These are phyloP conservation scores for Scortechinia acanthostroma DNA, from an alignment of 2,329 filamentous ascomycete genomes.

Conservation along the genomic window DNA sequence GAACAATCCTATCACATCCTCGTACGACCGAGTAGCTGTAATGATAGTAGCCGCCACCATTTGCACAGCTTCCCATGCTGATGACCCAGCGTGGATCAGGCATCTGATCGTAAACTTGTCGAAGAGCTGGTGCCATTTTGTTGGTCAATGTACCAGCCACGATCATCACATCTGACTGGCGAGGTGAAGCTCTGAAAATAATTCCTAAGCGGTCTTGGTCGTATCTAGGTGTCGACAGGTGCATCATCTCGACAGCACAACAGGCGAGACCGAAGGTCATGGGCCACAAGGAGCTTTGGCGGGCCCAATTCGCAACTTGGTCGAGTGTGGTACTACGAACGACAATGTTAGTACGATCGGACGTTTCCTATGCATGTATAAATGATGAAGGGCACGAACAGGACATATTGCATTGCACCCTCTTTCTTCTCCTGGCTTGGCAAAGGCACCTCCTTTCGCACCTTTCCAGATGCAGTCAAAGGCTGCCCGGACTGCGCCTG, in stretches of 20 bases:
- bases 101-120: conserved; percentile 94
- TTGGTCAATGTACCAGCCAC: conserved; percentile 88
- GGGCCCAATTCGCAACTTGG: conserved; percentile 45
- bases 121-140: conserved; percentile 87
- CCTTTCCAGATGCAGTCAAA: conserved; percentile 28
- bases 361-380: no score
- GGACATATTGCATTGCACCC: conserved; percentile 40
- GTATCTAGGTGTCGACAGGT: conserved; percentile 52
- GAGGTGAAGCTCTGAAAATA: conserved; percentile 81
- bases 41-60: conserved; percentile 81
- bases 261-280: conserved; percentile 55
- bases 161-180: conserved; percentile 88
- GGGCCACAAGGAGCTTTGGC: conserved; percentile 52
- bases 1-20: conserved; percentile 70
- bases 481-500: conserved; percentile 18
- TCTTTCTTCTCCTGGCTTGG: conserved; percentile 38
- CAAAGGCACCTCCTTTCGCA: conserved; percentile 34
- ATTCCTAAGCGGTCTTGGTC: conserved; percentile 72
- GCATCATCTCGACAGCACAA: conserved; percentile 60
- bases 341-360: no score
- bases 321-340: conserved; percentile 43
- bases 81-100: conserved; percentile 81
- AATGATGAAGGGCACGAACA: conserved; percentile 19
- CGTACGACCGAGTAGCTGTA: conserved; percentile 75
- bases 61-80: conserved; percentile 74